A percentile compares a stretch with the other conserved stretches of the same genome.
Conservation (phyloP, 352 stramenopile genomes). For the Blastocystis sp. region DNA sequence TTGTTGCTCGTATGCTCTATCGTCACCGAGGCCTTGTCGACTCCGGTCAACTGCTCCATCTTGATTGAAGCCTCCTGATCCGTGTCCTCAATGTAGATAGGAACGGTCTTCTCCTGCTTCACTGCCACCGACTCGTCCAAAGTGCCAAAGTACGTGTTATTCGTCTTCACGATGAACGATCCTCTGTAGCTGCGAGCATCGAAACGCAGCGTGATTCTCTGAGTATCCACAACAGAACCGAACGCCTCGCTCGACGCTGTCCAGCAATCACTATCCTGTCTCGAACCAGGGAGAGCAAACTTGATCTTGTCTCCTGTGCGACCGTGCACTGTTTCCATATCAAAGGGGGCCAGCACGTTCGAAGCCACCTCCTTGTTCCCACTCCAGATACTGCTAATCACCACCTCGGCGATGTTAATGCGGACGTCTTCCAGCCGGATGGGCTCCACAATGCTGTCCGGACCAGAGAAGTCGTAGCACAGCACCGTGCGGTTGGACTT, state of each 20-base stretch:
- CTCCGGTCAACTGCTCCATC: slow-evolving; percentile 41
- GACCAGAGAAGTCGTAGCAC: slow-evolving; percentile 48
- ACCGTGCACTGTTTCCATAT: slow-evolving; percentile 9
- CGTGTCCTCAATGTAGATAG: slow-evolving; percentile 46
- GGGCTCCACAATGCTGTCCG: neutral
- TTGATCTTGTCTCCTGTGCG: slow-evolving; percentile 7
- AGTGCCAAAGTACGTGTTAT: neutral
- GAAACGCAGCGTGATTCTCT: slow-evolving; percentile 2
- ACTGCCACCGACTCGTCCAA: neutral
- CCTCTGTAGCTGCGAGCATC: neutral
- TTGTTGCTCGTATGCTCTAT: slow-evolving; percentile 7
- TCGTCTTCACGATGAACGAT: slow-evolving; percentile 19
- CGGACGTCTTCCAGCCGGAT: neutral
- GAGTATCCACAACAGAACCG: slow-evolving; percentile 14
- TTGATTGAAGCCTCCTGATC: neutral
- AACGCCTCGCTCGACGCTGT: neutral
- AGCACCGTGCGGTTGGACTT: neutral
- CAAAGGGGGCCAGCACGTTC: neutral
- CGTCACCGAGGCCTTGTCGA: slow-evolving; percentile 19
- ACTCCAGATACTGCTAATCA: neutral
- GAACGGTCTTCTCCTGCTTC: slow-evolving; percentile 3
- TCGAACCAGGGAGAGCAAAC: slow-evolving; percentile 35
- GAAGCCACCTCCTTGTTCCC: neutral
- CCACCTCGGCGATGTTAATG: neutral
- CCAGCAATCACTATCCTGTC: slow-evolving; percentile 49